Conservation (phyloP, 257 asterid species). For the Solanum pennellii region DNA sequence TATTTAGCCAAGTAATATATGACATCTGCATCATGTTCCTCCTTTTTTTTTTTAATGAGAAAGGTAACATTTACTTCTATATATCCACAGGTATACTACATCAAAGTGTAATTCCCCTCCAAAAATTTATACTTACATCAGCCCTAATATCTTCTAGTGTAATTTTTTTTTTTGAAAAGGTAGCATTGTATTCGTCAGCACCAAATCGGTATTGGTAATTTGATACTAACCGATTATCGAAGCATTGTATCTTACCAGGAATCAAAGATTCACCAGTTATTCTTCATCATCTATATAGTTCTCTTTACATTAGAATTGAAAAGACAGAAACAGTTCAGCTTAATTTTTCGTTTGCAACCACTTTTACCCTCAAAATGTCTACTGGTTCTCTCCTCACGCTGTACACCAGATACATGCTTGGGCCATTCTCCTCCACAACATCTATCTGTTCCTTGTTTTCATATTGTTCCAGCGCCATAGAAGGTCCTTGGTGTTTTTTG, state of each 20-base stretch:
- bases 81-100: no score
- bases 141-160: no score
- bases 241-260: neutral
- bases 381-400: neutral
- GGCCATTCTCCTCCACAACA: neutral
- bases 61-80: no score
- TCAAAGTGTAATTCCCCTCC: no score
- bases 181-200: neutral
- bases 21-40: neutral
- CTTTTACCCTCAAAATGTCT: neutral
- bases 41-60: no score
- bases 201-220: neutral
- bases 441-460: neutral
- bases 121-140: no score
- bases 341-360: neutral
- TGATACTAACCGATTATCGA: neutral
- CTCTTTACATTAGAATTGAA: neutral
- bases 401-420: neutral
- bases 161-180: neutral
- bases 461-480: neutral
- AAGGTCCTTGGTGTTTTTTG: neutral
- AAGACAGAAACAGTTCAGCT: neutral
- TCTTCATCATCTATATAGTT: neutral
- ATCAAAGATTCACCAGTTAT: neutral
- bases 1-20: neutral